These are phyloP conservation scores for Schwanniomyces pseudopolymorphus DNA, from an alignment of 805 yeast species.

Conservation along the genomic window DNA sequence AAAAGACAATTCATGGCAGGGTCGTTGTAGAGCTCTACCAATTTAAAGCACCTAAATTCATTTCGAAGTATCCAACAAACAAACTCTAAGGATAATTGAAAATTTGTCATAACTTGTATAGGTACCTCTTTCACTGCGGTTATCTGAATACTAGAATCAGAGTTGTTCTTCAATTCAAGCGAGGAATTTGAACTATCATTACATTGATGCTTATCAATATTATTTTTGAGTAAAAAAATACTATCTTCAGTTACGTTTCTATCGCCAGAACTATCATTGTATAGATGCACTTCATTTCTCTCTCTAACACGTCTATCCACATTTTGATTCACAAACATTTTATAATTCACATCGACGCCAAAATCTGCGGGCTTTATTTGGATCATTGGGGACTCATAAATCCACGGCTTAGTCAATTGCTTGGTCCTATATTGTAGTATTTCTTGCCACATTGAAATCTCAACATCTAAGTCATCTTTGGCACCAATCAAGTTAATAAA, in stretches of 20 bases:
- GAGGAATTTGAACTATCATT: background rate
- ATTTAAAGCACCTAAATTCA: conserved; percentile 14
- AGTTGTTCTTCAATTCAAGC: conserved; percentile 5
- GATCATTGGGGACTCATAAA: conserved; percentile 8
- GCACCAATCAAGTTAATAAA: conserved; percentile 14
- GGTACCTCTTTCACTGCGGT: conserved; percentile 12
- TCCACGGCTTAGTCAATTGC: conserved; percentile 27
- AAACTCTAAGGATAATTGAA: conserved; percentile 23
- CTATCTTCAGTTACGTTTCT: background rate
- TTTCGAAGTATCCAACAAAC: conserved; percentile 17
- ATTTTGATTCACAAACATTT: background rate
- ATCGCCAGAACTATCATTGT: background rate
- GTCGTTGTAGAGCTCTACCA: conserved; percentile 21
- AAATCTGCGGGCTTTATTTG: background rate
- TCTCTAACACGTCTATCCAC: background rate
- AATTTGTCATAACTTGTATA: conserved; percentile 18
- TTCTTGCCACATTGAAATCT: conserved; percentile 28
- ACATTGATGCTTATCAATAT: background rate
- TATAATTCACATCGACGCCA: too few relatives aligned
- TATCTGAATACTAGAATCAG: conserved; percentile 8
- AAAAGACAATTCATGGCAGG: conserved; percentile 14
- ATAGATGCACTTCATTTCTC: background rate
- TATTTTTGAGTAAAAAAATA: background rate
- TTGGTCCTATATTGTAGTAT: conserved; percentile 18
- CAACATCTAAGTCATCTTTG: conserved; percentile 18